Base-by-base conservation (phyloP, 78 protist species). In the Protostelium mycophagum region DNA sequence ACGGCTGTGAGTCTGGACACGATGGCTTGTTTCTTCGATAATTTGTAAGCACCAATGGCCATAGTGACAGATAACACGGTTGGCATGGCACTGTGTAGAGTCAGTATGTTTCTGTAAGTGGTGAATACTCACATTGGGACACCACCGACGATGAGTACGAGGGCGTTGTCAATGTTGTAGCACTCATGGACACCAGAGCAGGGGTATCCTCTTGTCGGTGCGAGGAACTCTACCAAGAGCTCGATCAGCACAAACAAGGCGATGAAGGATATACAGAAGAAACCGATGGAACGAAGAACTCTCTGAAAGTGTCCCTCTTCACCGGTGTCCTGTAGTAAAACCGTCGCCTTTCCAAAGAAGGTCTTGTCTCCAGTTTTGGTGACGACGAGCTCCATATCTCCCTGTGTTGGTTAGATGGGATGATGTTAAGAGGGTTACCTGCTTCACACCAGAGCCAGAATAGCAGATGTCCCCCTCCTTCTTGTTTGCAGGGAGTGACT, bases 271-370 rank as follows among this genome's bases (percentile, higher is more conserved):
- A 96, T 85, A 83, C 96, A 96, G 83, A 94, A 87, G 36, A 88
- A 86, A 85, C 97, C 97, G 86, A 96, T 88, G 86, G 83, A 51
- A 35, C 96, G 63, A 0, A 96, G 39, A 1, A 96, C 92, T 34
- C 84, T 35, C 90, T 96, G 97, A 23, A 96, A 88, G 85, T 96
- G 97, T 83, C 96, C 96, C 28, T 85, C 88, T 51, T 73, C 84
- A 31, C 90, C 95, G 0, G 96, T 92, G 1, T 84, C 88, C 84
- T 63, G 88, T 0, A 96, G 84, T 83, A 97, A 90, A 1, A 86
- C 25, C 9, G 97, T 97, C 34, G 98, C 92, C 86, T 94, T 90
- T 35, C 98, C 98, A 86, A 97, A 95, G 90, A 96, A 94, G 1
- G 98, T 92, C 83, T 97, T 90, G 31, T 83, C 38, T 37, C 98